Percentiles rank a stretch among this genome's conserved stretches.
Conservation (phyloP, 345 rosid species). For the Acer yangbiense region DNA sequence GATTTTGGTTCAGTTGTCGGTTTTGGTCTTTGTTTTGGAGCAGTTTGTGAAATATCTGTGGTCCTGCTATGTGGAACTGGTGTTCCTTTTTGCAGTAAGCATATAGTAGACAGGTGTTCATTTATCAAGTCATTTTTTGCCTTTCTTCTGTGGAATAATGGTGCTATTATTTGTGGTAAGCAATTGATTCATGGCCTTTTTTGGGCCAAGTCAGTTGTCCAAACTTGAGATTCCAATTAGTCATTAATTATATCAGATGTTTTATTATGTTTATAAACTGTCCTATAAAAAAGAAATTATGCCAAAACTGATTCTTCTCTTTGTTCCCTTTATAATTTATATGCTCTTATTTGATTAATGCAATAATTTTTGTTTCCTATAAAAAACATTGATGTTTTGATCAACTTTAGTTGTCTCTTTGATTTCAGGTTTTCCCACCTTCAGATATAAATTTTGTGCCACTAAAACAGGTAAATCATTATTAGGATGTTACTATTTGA, state of each 20-base stretch:
- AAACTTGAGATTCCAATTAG: background rate
- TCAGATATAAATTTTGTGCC: conserved; percentile 71
- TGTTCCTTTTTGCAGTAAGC: background rate
- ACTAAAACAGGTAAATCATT: conserved; percentile 62
- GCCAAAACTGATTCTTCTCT: background rate
- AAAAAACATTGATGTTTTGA: background rate
- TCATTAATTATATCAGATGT: background rate
- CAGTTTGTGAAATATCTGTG: background rate
- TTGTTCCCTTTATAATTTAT: background rate
- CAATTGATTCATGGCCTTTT: background rate
- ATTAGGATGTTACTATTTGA: background rate
- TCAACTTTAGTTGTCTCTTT: background rate
- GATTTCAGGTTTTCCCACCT: conserved; percentile 74
- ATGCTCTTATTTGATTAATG: background rate
- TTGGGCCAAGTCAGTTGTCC: background rate
- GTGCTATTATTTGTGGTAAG: background rate
- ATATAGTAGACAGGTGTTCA: background rate
- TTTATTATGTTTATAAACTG: background rate
- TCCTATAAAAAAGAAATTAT: too few relatives aligned
- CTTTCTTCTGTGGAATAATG: background rate
- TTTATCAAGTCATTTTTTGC: background rate
- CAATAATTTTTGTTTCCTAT: background rate
- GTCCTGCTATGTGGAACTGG: background rate
- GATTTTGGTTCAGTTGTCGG: background rate
- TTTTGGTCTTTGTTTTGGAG: background rate